phyloP scores from a whole-genome alignment of 495 filamentous ascomycete species.

The Mytilinidion resinicola region DNA sequence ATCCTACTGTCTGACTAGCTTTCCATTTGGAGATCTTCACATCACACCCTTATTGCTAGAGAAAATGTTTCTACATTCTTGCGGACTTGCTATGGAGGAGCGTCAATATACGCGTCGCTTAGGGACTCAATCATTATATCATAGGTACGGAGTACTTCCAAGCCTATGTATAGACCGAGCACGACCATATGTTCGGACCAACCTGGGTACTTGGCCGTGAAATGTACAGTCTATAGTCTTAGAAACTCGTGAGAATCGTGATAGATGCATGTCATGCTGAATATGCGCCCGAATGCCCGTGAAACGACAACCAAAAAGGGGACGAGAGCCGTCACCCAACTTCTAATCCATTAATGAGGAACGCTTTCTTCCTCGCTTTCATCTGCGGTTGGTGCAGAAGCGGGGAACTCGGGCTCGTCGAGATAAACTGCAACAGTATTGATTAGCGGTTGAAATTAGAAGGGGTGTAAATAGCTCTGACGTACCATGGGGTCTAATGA shows the following conservation, averaged over 20 bases:
- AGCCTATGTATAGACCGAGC: too few species aligned
- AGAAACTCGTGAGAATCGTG: neutral
- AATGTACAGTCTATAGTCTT: too few species aligned
- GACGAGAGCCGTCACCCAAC: neutral
- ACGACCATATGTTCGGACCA: too few species aligned
- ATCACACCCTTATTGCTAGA: too few species aligned
- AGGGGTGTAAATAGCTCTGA: neutral
- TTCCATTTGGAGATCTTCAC: too few species aligned
- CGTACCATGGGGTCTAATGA: slow-evolving; percentile 69
- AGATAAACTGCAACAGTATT: neutral
- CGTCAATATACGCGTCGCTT: too few species aligned
- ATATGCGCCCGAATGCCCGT: neutral
- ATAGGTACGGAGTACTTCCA: too few species aligned
- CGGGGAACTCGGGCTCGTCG: neutral
- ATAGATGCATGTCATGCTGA: neutral
- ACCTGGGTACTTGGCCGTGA: too few species aligned
- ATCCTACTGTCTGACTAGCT: too few species aligned
- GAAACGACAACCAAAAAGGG: neutral
- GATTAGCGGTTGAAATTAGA: neutral
- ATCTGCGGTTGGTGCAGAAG: neutral
- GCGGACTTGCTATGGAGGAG: too few species aligned
- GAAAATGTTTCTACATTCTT: too few species aligned
- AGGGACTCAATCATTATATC: too few species aligned
- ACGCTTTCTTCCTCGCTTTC: neutral
- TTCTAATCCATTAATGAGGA: neutral